These are phyloP conservation scores for Agroathelia rolfsii DNA, from an alignment of 1,284 basidiomycete genomes.

Conservation along the genomic window DNA sequence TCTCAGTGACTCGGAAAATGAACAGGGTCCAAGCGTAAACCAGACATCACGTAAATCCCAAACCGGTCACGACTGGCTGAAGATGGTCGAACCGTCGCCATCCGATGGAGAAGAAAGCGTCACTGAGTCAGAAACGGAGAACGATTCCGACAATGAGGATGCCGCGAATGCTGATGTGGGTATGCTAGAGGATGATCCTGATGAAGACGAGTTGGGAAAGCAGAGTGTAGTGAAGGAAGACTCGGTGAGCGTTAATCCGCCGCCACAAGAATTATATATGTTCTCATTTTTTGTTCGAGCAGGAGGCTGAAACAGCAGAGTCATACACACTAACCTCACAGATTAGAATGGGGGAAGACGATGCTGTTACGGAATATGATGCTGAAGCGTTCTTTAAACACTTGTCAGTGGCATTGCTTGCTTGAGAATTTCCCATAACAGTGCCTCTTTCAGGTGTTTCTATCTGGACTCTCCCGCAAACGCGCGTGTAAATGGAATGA, in stretches of 20 bases:
- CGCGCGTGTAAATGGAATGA: conserved; percentile 55
- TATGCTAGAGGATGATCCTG: conserved; percentile 21
- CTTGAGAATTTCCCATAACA: conserved; percentile 1
- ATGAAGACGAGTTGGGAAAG: conserved; percentile 36
- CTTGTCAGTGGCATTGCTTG: conserved; percentile 38
- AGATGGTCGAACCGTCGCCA: conserved; percentile 25
- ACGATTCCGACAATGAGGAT: conserved; percentile 61
- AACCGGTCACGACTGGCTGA: conserved; percentile 46
- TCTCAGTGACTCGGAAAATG: conserved; percentile 23
- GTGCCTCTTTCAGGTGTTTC: conserved; percentile 48
- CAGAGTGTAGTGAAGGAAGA: conserved; percentile 18
- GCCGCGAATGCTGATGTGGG: conserved; percentile 24
- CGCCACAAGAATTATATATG: conserved; percentile 10
- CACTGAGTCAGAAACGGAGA: conserved; percentile 50
- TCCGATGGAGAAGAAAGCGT: conserved; percentile 17
- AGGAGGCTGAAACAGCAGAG: conserved; percentile 18
- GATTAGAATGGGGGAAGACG: conserved; percentile 58
- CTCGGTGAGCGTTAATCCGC: conserved; percentile 1
- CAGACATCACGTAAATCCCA: conserved; percentile 13
- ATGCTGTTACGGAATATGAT: conserved; percentile 66
- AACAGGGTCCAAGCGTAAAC: conserved; percentile 13
- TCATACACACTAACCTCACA: too few relatives aligned
- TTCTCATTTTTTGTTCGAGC: conserved; percentile 2
- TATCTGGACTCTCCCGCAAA: conserved; percentile 79
- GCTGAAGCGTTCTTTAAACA: conserved; percentile 68